These are phyloP conservation scores for Dactylella cylindrospora DNA, from an alignment of 2,329 filamentous ascomycete species.

Conservation along the genomic window DNA sequence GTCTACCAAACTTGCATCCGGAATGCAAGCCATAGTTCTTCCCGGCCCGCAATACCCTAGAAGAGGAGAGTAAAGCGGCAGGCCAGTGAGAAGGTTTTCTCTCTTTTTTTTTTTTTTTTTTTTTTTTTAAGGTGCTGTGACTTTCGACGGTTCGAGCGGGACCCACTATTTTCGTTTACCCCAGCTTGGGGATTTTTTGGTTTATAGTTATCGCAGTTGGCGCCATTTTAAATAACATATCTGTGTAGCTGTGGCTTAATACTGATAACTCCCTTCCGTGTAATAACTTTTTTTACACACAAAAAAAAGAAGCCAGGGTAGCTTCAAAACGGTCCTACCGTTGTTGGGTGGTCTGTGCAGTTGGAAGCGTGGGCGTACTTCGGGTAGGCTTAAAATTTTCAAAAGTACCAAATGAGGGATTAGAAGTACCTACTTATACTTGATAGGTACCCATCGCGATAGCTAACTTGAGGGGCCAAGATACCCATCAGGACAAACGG, in stretches of 20 bases:
- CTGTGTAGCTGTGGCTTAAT: conserved; percentile 4
- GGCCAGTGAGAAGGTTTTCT: too few relatives aligned
- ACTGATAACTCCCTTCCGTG: conserved; percentile 1
- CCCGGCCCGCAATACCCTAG: conserved; percentile 19
- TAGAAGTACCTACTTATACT: neutral
- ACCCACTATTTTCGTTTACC: too few relatives aligned
- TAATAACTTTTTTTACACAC: conserved; percentile 11
- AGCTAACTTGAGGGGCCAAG: neutral
- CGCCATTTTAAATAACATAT: conserved; percentile 22
- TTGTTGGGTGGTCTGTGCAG: conserved; percentile 40
- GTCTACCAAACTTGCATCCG: conserved; percentile 40
- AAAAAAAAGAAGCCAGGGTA: too few relatives aligned
- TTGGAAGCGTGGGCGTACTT: conserved; percentile 6
- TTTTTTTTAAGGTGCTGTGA: too few relatives aligned
- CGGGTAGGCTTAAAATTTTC: neutral
- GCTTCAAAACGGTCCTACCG: too few relatives aligned
- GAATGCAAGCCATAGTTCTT: conserved; percentile 43
- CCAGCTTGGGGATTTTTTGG: conserved; percentile 18
- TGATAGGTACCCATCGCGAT: neutral
- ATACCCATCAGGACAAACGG: neutral
- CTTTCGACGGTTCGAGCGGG: too few relatives aligned
- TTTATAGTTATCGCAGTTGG: conserved; percentile 21
- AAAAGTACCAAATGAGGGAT: neutral
- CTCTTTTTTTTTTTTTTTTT: too few relatives aligned
- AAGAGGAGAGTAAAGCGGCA: conserved; percentile 5